phyloP scores from a whole-genome alignment of 495 filamentous ascomycete species.

The Podospora fimiseda region DNA sequence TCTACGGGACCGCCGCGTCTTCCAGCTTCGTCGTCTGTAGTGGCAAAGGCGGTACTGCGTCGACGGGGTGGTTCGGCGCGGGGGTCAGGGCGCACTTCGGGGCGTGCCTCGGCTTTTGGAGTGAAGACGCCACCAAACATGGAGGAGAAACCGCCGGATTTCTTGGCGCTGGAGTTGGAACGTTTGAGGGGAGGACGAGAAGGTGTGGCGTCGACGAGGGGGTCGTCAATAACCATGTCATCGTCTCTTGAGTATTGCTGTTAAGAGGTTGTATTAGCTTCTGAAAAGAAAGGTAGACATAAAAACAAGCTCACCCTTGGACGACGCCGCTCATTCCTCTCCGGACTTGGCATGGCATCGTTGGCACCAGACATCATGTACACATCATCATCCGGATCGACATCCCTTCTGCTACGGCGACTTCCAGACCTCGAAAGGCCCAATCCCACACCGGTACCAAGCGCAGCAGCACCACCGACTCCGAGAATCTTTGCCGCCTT shows the following conservation, averaged over 20 bases:
- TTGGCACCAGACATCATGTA: constrained; percentile 41
- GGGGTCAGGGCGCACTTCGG: constrained; percentile 24
- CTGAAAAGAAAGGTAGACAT: constrained; percentile 2
- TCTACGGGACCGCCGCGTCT: constrained; percentile 12
- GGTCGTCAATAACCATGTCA: constrained; percentile 35
- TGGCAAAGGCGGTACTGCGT: constrained; percentile 34
- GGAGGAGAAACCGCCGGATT: constrained; percentile 27
- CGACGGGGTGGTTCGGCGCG: constrained; percentile 29
- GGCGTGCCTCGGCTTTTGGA: constrained; percentile 22
- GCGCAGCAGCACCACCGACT: constrained; percentile 23
- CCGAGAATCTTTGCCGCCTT: constrained; percentile 52
- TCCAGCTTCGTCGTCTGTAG: constrained; percentile 36
- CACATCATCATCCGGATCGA: constrained; percentile 38
- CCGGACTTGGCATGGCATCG: constrained; percentile 36
- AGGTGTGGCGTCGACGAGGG: constrained; percentile 20
- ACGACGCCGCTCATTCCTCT: constrained; percentile 37
- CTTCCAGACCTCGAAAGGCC: constrained; percentile 28
- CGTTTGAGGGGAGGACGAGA: constrained; percentile 33
- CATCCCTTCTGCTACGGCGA: constrained; percentile 32
- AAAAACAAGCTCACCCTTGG: constrained; percentile 36
- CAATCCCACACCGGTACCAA: constrained; percentile 6
- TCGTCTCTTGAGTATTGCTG: constrained; percentile 35
- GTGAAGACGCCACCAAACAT: constrained; percentile 40
- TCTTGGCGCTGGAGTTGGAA: constrained; percentile 35
- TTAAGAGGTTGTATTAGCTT: constrained; percentile 22